Evolutionary conservation across 2,329 filamentous ascomycete species (phyloP).

Genomic region (Aschersonia sp.): DNA sequence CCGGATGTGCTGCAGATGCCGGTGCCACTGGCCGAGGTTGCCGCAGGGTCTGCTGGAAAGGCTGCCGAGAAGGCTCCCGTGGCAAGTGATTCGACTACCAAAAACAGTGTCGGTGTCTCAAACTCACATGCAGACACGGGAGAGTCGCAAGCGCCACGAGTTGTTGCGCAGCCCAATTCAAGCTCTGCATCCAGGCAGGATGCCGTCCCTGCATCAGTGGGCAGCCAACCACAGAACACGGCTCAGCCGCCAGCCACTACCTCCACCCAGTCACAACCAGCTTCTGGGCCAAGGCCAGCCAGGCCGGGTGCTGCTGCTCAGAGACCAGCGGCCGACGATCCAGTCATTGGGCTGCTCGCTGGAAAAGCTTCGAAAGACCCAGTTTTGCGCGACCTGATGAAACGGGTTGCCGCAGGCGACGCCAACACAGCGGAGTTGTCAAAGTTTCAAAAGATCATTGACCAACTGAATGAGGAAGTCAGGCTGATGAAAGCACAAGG

Average conservation of each 20-base stretch:
- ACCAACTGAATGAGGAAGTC: slow-evolving; percentile 54
- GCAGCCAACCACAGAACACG: slow-evolving; percentile 3
- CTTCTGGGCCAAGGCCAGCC: slow-evolving; percentile 10
- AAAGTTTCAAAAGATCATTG: slow-evolving; percentile 68
- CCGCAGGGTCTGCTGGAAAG: no score
- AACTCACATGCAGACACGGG: no score
- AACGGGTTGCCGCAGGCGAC: slow-evolving; percentile 62
- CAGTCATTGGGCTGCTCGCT: slow-evolving; percentile 67
- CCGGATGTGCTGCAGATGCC: no score
- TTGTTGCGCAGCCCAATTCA: slow-evolving; percentile 7
- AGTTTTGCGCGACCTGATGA: slow-evolving; percentile 65
- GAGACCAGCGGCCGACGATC: slow-evolving; percentile 36
- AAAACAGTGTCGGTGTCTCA: background rate
- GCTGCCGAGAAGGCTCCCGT: no score
- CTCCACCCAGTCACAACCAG: slow-evolving; percentile 3
- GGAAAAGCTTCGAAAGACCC: slow-evolving; percentile 61
- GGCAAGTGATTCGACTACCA: no score
- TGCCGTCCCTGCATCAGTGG: slow-evolving; percentile 6
- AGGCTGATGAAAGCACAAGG: slow-evolving; percentile 35
- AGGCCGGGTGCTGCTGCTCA: slow-evolving; percentile 2
- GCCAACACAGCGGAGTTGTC: slow-evolving; percentile 58
- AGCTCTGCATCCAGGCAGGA: slow-evolving; percentile 7
- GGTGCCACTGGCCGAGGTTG: no score
- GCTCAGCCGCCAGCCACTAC: background rate
- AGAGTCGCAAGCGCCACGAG: no score